Evolutionary conservation across 805 yeast genomes (phyloP), one percentile per base, ranked within the genome.

Genomic region (Wickerhamomyces subpelliculosus): DNA sequence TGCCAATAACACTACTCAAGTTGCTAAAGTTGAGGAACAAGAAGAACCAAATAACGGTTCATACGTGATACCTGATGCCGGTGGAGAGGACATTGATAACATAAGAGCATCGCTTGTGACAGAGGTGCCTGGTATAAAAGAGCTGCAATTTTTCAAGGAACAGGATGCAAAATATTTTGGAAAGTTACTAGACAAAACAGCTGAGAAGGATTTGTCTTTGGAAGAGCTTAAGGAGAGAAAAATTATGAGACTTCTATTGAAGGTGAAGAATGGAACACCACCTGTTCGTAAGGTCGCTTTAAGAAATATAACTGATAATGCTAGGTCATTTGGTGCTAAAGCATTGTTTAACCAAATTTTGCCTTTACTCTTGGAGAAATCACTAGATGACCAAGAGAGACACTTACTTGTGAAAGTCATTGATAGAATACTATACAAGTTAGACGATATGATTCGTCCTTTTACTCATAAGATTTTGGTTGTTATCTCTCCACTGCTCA

Each of bases 191-290:
- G 60, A 57, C 21, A 47, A 50, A 23, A 56, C 51, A 19, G 43
- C 51, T 1, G 59, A 62, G 20, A 52, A 58, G 1, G 58, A 58
- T 2, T 43, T 76, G 19, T 56, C 78, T 1, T 40, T 61, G 1
- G 78, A 72, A 4, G 90, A 83, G 43, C 59, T 64, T 32, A 71
- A 71, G 35, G 88, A 82, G 46, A 58, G 76, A 8, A 69, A 70
- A 36, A 75, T 84, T 18, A 66, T 84, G 74, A 70, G 70, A 32
- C 60, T 86, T 20, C 60, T 90, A 16, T 58, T 88, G 19, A 75
- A 73, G 45, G 69, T 88, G 30, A 88, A 87, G 52, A 88, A 89
- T 57, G 96, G 96, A 3, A 62, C 78, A 16, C 84, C 84, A 7
- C 58, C 67, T 0, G 67, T 69, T 8, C 70, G 98, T 35, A 89